These are phyloP conservation scores for Sisymbrium altissimum DNA, from an alignment of 345 rosid genomes.

Conservation along the genomic window DNA sequence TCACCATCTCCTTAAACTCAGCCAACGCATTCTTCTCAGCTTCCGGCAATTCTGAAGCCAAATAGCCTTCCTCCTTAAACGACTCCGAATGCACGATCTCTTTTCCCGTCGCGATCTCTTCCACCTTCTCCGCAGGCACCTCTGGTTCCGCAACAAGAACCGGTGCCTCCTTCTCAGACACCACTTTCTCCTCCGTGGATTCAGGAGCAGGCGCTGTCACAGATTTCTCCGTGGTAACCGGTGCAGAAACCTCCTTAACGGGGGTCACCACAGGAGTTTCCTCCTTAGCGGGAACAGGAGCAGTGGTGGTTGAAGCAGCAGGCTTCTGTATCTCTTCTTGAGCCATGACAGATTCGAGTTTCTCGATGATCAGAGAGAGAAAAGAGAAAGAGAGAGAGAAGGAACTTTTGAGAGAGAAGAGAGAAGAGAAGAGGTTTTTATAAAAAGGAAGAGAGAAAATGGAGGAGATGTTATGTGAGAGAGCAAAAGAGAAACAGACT, in stretches of 20 bases:
- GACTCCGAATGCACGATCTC: conserved; percentile 45
- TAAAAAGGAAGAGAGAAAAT: conserved; percentile 16
- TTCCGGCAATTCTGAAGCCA: conserved; percentile 50
- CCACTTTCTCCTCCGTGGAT: conserved; percentile 29
- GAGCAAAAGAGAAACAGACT: conserved; percentile 29
- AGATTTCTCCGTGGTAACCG: conserved; percentile 26
- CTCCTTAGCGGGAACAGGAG: conserved; percentile 29
- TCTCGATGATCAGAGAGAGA: neutral
- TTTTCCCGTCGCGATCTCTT: conserved; percentile 1
- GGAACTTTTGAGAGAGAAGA: conserved; percentile 10
- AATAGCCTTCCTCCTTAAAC: conserved; percentile 69
- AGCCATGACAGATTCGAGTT: conserved; percentile 19
- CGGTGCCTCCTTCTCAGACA: conserved; percentile 29
- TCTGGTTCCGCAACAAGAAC: conserved; percentile 21
- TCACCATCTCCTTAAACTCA: conserved; percentile 50
- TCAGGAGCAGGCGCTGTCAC: conserved; percentile 18
- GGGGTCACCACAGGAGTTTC: conserved; percentile 23
- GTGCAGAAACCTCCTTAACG: conserved; percentile 32
- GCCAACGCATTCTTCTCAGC: conserved; percentile 51
- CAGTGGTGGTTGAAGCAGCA: conserved; percentile 12
- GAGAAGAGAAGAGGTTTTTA: neutral
- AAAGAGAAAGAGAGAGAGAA: neutral
- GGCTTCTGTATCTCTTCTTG: conserved; percentile 38
- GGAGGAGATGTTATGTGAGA: conserved; percentile 23
- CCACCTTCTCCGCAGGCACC: conserved; percentile 27